Base-by-base conservation (phyloP, 306 rosid genomes). In the Neltuma alba region DNA sequence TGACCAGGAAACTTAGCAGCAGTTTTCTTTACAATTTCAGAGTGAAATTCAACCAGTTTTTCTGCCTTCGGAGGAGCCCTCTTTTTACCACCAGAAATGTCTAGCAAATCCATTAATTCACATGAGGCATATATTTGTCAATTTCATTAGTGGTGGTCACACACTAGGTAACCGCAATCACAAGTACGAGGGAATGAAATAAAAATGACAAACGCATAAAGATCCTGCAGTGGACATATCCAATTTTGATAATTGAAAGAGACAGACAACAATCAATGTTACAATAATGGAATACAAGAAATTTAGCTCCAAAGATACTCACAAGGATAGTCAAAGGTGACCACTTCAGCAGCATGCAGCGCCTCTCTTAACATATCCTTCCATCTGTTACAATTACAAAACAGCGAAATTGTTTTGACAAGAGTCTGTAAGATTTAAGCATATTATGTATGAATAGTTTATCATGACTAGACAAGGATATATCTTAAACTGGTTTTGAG, bases 261-360 rank as follows among this genome's bases (percentile, higher is more conserved):
- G 38, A 12, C 10, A 14, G 11, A 28, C n/a, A 1, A 2, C 16
- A 13, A 10, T 30, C 40, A 77, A 61, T 21, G 64, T 9, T 9
- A 37, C 15, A 47, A 7, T 23, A 72, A 66, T 52, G 44, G 3
- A 52, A 69, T 18, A 61, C n/a, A 20, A 37, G 44, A 60, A 63
- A 63, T 28, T 30, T 3, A 33, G 47, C 34, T 20, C 30, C 67
- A 70, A 79, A 70, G 9, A 58, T 73, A 87, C 98, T 81, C 78
- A 91, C 98, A 94, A 25, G 98, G 97, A 78, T 89, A 94, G 66
- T 92, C 97, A 75, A 94, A 94, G 70, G 97, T 91, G 78, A 94
- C 87, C 44, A 91, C 93, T 78, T 92, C 95, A 76, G 82, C 89
- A 63, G 97, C 96, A 23, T 82, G 79, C 34, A 94, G 85, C 20